These are phyloP conservation scores for Excoecaria agallocha DNA, from an alignment of 345 rosid genomes.

Conservation along the genomic window DNA sequence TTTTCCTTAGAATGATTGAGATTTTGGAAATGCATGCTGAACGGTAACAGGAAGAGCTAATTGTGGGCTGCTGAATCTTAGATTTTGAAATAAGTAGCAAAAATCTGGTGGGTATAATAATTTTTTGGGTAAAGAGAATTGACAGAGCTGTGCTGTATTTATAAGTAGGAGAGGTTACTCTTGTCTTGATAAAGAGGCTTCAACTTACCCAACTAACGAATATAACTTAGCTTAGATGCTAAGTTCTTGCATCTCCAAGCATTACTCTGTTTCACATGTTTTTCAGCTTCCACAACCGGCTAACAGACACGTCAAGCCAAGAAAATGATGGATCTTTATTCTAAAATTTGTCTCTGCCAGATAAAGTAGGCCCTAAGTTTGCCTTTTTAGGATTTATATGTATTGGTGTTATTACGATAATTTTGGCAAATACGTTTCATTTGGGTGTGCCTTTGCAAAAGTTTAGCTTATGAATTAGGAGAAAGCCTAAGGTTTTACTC, in stretches of 20 bases:
- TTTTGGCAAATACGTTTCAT: too few relatives aligned
- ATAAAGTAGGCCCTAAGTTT: neutral
- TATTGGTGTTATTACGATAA: neutral
- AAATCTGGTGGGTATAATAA: too few relatives aligned
- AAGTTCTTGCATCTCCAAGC: constrained; percentile 45
- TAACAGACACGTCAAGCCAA: neutral
- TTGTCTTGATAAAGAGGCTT: constrained; percentile 42
- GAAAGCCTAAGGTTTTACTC: too few relatives aligned
- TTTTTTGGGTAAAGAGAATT: neutral
- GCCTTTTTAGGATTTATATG: neutral
- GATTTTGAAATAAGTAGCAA: too few relatives aligned
- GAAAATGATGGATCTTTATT: neutral
- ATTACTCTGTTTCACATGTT: constrained; percentile 11
- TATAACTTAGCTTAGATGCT: constrained; percentile 29
- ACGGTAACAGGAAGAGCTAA: neutral
- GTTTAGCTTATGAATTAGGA: too few relatives aligned
- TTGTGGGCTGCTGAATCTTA: too few relatives aligned
- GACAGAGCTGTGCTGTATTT: neutral
- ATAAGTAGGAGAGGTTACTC: constrained; percentile 20
- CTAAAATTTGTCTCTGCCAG: neutral
- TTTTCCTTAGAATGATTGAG: too few relatives aligned
- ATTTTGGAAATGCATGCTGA: neutral
- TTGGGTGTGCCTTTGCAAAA: too few relatives aligned
- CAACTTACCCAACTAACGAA: constrained; percentile 52
- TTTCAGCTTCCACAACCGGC: constrained; percentile 5